These are phyloP conservation scores for Neonectria hederae DNA, from an alignment of 2,329 filamentous ascomycete species.

Conservation along the genomic window DNA sequence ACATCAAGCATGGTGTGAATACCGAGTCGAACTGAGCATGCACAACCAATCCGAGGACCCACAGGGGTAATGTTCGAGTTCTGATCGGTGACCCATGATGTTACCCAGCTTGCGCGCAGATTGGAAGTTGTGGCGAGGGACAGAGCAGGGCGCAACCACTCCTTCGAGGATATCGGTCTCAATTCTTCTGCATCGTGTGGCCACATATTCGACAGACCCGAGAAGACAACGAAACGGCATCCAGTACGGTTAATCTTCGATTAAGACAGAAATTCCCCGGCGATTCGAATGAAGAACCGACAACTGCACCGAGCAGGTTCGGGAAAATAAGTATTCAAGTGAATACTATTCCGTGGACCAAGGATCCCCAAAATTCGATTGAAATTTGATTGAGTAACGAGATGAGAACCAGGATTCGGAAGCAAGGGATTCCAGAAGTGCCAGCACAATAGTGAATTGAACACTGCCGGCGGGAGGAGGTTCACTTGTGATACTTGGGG, in stretches of 20 bases:
- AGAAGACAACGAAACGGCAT: not conserved
- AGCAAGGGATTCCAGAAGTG: not conserved
- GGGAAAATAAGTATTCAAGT: conserved; percentile 6
- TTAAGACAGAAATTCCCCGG: not conserved
- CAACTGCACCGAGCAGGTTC: not conserved
- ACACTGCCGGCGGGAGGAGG: not conserved
- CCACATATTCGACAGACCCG: not conserved
- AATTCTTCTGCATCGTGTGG: too few species aligned
- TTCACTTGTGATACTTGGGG: not conserved
- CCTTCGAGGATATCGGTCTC: not conserved
- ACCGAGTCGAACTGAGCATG: conserved; percentile 7
- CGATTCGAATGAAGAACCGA: not conserved
- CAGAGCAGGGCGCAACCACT: not conserved
- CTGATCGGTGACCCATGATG: not conserved
- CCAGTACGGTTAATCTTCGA: not conserved
- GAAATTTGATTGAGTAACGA: not conserved
- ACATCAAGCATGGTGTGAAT: conserved; percentile 28
- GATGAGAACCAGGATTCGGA: not conserved
- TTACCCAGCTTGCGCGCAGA: conserved; percentile 2
- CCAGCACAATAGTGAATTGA: not conserved
- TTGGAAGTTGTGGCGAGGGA: not conserved
- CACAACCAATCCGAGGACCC: not conserved
- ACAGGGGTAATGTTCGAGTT: conserved; percentile 1
- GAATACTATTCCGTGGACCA: not conserved
- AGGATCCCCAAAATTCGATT: not conserved